Evolutionary conservation across 2,329 filamentous ascomycete species (phyloP), one percentile per base, ranked within the genome.

Genomic region (Furcasterigmium furcatum): DNA sequence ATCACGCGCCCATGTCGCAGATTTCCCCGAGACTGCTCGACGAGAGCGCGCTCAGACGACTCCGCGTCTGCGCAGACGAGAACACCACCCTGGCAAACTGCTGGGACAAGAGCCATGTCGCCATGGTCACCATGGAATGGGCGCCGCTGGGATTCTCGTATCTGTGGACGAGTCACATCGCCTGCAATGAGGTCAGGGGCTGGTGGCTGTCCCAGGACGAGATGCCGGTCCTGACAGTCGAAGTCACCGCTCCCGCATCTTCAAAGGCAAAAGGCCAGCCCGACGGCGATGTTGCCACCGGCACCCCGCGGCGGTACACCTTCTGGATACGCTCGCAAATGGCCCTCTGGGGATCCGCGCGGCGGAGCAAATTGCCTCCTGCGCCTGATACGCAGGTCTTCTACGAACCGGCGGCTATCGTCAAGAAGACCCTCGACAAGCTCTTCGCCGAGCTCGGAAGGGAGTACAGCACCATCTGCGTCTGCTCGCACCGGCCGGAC

Each of bases 81-180:
- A 46, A 49, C 22, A 25, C 40, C 10, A 41, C 29, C 18, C 43
- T 47, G 5, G 46, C 46, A 10, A 38, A 45, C 9, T 44, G 41
- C 10, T 47, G 42, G 46, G 25, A 20, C 16, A n/a, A 30, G 20
- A 24, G 24, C 0, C 29, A 45, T 0, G 22, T 21, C 29, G 42
- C 44, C 6, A 41, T 47, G 13, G 27, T 47, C 10, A 35, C 42
- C 10, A 21, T 47, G 2, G 42, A 44, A 9, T 47, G 32, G 20
- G 7, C 34, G n/a, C 34, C 34, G 2, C 5, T 36, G 5, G 34
- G 34, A 5, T 36, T 18, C 34, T 12, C 34, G 7, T 36, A 36
- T 19, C 2, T 9, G n/a, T 36, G 34, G 34, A 19, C 6, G 5
- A 16, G n/a, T 12, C 19, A 16, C n/a, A 12, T 36, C 9, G 12